Percentiles rank a stretch among this genome's conserved stretches.
Conservation (phyloP, 2,329 filamentous ascomycete genomes). For the Sphaerostilbella broomeana region DNA sequence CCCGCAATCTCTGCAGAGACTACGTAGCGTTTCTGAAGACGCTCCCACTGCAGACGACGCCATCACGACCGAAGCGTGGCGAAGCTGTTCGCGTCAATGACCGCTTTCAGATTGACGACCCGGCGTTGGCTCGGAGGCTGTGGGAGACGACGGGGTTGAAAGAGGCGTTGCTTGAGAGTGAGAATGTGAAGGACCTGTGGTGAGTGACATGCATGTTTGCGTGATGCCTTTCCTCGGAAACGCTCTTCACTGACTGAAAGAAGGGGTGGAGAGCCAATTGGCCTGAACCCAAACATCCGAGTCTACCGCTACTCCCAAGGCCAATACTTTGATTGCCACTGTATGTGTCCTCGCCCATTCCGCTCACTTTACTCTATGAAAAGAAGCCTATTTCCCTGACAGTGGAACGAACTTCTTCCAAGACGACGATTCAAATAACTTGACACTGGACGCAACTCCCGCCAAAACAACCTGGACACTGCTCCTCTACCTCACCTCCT, state of each 20-base stretch:
- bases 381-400: neutral
- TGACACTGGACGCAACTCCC: constrained; percentile 38
- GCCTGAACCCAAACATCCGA: constrained; percentile 80
- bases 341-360: constrained; percentile 41
- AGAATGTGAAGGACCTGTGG: constrained; percentile 37
- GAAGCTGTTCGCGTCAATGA: constrained; percentile 85
- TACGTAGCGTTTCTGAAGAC: constrained; percentile 67
- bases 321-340: constrained; percentile 90
- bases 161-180: constrained; percentile 45
- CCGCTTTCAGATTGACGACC: constrained; percentile 75
- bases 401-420: neutral
- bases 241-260: constrained; percentile 14
- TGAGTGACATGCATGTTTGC: constrained; percentile 25
- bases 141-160: constrained; percentile 74
- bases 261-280: constrained; percentile 80
- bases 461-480: constrained; percentile 79
- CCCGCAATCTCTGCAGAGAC: constrained; percentile 63
- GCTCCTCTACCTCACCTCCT: constrained; percentile 76
- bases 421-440: constrained; percentile 83
- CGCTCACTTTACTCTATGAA: neutral
- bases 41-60: constrained; percentile 70
- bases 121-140: constrained; percentile 63
- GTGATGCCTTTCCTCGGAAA: neutral
- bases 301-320: constrained; percentile 81
- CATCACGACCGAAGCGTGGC: constrained; percentile 68